A percentile compares a stretch with the other conserved stretches of the same genome.
Evolutionary conservation across 2,329 filamentous ascomycete species (phyloP).

Genomic region (Pseudopyrenochaeta lycopersici): DNA sequence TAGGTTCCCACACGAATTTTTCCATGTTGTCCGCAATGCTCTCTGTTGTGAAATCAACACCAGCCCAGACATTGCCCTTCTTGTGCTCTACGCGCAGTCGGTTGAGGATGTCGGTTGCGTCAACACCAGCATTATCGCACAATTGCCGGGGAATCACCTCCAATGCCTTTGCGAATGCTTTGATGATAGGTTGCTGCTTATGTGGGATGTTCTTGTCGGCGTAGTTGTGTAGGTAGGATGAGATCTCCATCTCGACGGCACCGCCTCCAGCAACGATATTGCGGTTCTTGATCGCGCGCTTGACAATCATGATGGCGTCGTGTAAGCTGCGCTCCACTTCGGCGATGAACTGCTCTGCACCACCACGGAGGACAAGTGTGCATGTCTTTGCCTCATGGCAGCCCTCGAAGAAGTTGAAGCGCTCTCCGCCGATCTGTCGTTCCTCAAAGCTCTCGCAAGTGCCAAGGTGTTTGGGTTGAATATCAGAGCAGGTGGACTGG

Average conservation of each 20-base stretch:
- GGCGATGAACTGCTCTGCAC: conserved; percentile 98
- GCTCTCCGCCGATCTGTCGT: conserved; percentile 94
- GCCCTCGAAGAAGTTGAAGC: conserved; percentile 98
- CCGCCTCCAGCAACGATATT: conserved; percentile 95
- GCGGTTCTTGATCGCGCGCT: conserved; percentile 94
- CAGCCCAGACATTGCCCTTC: conserved; percentile 91
- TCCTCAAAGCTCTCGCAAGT: conserved; percentile 92
- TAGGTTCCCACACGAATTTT: conserved; percentile 96
- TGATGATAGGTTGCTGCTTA: conserved; percentile 98
- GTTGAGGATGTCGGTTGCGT: conserved; percentile 98
- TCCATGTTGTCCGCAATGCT: conserved; percentile 94
- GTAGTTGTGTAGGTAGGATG: conserved; percentile 88
- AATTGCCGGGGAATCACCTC: conserved; percentile 96
- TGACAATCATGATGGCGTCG: conserved; percentile 99
- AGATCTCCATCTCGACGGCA: conserved; percentile 95
- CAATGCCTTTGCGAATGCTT: conserved; percentile 95
- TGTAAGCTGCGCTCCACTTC: conserved; percentile 97
- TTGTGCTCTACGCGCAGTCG: conserved; percentile 94
- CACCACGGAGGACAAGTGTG: conserved; percentile 92
- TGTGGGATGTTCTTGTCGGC: conserved; percentile 91
- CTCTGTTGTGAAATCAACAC: conserved; percentile 93
- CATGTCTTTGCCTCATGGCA: conserved; percentile 97
- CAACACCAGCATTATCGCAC: conserved; percentile 98
- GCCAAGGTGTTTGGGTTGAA: conserved; percentile 86
- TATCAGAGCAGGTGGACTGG: conserved; percentile 97